Percentiles rank a stretch among this genome's conserved stretches.
These are phyloP conservation scores for Diversispora eburnea DNA, from an alignment of 192 early-diverging fungal species.

Conservation along the genomic window DNA sequence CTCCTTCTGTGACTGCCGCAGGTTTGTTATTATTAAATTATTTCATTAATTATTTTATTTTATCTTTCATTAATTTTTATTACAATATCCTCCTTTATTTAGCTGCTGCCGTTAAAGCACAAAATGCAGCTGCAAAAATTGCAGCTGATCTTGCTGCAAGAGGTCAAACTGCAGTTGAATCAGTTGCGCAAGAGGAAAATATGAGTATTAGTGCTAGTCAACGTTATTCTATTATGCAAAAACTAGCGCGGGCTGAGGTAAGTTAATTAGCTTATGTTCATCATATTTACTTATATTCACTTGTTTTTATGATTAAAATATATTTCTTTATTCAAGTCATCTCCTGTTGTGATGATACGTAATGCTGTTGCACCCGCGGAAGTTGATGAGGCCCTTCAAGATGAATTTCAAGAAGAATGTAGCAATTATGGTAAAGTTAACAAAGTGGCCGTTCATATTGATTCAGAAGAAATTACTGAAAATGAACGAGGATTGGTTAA, in stretches of 20 bases:
- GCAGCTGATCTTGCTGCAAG: constrained; percentile 44
- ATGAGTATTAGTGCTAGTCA: constrained; percentile 54
- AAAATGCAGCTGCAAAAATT: constrained; percentile 46
- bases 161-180: constrained; percentile 42
- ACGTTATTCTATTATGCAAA: constrained; percentile 71
- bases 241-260: constrained; percentile 47
- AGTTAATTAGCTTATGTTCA: constrained; percentile 6
- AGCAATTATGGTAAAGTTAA: constrained; percentile 72
- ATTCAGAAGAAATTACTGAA: constrained; percentile 36
- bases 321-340: constrained; percentile 23
- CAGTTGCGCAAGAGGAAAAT: constrained; percentile 52
- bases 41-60: constrained; percentile 5
- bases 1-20: constrained; percentile 33
- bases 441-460: constrained; percentile 61
- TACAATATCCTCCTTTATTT: neutral
- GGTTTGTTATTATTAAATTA: constrained; percentile 14
- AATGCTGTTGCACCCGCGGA: constrained; percentile 72
- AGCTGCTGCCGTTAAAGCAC: constrained; percentile 42
- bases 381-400: constrained; percentile 76
- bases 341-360: constrained; percentile 60
- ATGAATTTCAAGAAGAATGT: constrained; percentile 81
- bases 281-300: neutral
- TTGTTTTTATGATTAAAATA: neutral
- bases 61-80: neutral
- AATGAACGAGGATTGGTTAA: constrained; percentile 54